Percentiles rank a stretch among this genome's conserved stretches.
Conservation (phyloP, 306 rosid genomes). For the Pyrus bretschneideri region DNA sequence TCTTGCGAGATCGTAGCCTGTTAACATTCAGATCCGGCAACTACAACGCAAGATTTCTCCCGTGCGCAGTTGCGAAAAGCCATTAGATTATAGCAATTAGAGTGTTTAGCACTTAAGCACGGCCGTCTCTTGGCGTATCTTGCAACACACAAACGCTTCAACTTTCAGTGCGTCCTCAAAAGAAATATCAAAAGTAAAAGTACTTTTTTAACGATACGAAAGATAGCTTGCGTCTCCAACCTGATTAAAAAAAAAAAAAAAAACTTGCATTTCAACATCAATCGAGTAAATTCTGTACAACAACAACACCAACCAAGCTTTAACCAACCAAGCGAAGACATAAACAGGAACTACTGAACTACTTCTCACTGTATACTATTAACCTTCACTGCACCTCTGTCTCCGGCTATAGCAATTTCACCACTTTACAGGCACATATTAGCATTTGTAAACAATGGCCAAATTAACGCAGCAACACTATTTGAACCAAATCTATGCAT, state of each 20-base stretch:
- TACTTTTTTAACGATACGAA: constrained; percentile 42
- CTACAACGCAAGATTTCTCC: too few species aligned
- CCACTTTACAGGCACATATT: too few species aligned
- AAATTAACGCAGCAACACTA: too few species aligned
- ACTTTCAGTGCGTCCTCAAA: constrained; percentile 13
- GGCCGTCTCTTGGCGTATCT: not conserved
- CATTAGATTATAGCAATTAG: not conserved
- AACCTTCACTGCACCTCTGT: not conserved
- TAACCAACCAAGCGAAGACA: not conserved
- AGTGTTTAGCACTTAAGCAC: not conserved
- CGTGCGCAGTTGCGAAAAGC: too few species aligned
- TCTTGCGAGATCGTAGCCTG: too few species aligned
- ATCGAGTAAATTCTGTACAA: not conserved
- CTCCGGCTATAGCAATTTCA: too few species aligned
- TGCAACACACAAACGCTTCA: not conserved
- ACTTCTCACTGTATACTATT: not conserved
- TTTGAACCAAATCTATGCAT: too few species aligned
- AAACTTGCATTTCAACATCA: not conserved
- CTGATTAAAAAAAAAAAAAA: not conserved
- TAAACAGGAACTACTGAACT: not conserved
- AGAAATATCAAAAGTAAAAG: constrained; percentile 32
- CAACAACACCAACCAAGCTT: too few species aligned
- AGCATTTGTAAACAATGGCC: too few species aligned
- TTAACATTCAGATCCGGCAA: too few species aligned
- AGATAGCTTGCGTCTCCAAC: constrained; percentile 8